Percentiles rank a stretch among this genome's conserved stretches.
Evolutionary conservation across 345 rosid species (phyloP).

Genomic region (Rhizophora mangle): DNA sequence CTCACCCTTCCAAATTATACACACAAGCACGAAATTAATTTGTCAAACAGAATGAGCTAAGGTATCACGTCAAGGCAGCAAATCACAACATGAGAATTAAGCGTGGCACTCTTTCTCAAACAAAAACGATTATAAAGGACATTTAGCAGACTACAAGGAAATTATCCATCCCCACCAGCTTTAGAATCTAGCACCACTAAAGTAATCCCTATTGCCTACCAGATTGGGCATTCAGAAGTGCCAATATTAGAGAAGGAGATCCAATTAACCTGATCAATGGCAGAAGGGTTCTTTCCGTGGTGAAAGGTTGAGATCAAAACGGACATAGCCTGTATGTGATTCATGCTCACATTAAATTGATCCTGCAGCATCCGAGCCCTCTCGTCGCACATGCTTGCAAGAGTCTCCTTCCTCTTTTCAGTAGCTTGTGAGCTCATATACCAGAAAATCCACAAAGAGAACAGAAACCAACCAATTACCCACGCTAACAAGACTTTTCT

Average conservation of each 20-base stretch:
- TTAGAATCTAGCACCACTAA: too few relatives aligned
- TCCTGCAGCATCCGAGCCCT: slow-evolving; percentile 98
- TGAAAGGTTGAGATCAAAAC: slow-evolving; percentile 91
- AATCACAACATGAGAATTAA: slow-evolving; percentile 7
- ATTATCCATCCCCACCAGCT: too few relatives aligned
- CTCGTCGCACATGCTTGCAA: slow-evolving; percentile 89
- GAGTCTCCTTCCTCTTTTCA: slow-evolving; percentile 76
- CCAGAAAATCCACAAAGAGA: slow-evolving; percentile 54
- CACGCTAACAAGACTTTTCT: slow-evolving; percentile 57
- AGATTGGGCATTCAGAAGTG: not conserved
- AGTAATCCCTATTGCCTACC: slow-evolving; percentile 9
- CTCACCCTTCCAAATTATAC: too few relatives aligned
- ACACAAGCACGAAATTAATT: too few relatives aligned
- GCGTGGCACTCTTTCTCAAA: slow-evolving; percentile 8
- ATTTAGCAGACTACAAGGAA: slow-evolving; percentile 7
- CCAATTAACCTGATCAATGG: slow-evolving; percentile 78
- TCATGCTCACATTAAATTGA: slow-evolving; percentile 98
- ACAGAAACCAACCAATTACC: slow-evolving; percentile 50
- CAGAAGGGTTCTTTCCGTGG: slow-evolving; percentile 87
- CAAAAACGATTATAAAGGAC: slow-evolving; percentile 4
- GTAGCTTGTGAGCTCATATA: slow-evolving; percentile 64
- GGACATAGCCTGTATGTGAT: slow-evolving; percentile 96
- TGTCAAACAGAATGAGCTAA: not conserved
- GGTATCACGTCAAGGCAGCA: not conserved
- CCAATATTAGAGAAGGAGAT: slow-evolving; percentile 18